These are phyloP conservation scores for Ceratocystis harringtonii DNA, from an alignment of 2,329 filamentous ascomycete genomes.

Conservation along the genomic window DNA sequence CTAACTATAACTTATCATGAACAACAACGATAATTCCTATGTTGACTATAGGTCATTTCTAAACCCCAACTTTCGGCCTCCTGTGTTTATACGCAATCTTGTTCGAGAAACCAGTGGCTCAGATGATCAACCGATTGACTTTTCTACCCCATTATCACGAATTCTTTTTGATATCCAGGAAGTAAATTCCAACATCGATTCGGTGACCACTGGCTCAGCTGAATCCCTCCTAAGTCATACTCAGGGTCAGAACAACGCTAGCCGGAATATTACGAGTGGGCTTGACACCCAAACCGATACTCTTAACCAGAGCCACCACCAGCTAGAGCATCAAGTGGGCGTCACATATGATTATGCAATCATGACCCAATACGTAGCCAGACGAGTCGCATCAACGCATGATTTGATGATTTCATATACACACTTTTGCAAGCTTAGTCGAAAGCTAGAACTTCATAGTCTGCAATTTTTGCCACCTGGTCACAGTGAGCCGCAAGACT, in stretches of 20 bases:
- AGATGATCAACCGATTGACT: constrained; percentile 75
- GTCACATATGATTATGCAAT: constrained; percentile 67
- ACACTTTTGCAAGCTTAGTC: constrained; percentile 63
- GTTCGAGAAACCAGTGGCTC: constrained; percentile 85
- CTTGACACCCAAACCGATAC: constrained; percentile 67
- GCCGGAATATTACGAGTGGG: constrained; percentile 54
- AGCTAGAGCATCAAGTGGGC: constrained; percentile 67
- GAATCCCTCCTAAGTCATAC: constrained; percentile 70
- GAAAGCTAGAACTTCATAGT: constrained; percentile 78
- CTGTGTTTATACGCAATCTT: constrained; percentile 73
- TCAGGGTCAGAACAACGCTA: constrained; percentile 55
- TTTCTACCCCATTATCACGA: constrained; percentile 82
- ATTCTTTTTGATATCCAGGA: constrained; percentile 96
- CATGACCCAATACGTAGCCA: constrained; percentile 61
- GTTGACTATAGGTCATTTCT: constrained; percentile 93
- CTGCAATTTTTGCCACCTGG: constrained; percentile 40
- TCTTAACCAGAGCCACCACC: constrained; percentile 70
- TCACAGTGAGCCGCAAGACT: constrained; percentile 47
- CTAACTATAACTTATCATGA: background rate
- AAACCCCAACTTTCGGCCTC: constrained; percentile 63
- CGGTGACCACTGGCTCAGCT: constrained; percentile 70
- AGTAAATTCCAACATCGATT: constrained; percentile 89
- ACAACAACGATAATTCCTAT: constrained; percentile 57
- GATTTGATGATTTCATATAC: constrained; percentile 61
- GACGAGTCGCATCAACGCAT: constrained; percentile 67